Evolutionary conservation across 1,284 basidiomycete genomes (phyloP), one percentile per base, ranked within the genome.

Genomic region (Apiotrichum brassicae): DNA sequence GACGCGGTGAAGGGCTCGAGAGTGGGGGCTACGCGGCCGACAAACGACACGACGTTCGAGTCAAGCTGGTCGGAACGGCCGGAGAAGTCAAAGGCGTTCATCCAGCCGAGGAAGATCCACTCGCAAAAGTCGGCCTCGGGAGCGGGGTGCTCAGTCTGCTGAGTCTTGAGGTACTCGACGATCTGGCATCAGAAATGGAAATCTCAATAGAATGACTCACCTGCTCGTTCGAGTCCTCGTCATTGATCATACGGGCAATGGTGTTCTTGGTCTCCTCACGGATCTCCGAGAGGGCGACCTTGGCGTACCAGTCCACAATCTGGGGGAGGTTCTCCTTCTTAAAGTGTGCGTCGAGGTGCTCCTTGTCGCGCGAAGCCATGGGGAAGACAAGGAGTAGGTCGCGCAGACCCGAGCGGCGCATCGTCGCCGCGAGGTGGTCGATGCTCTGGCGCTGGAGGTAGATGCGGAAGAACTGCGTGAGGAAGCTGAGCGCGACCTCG

Each of bases 301-400:
- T 92, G 48, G 82, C 82, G 79, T 87, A 93, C 87, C 88, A 94
- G 16, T 94, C 92, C 9, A 86, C 84, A 33, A 95, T 81, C 61
- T 83, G 82, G 24, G 82, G 73, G 24, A 95, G 77, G 25, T 81
- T 82, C 53, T 83, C 85, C 53, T 81, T 81, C 73, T 81, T 86
- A 79, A 97, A 95, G 70, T 92, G 84, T 19, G 85, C 83, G 58
- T 91, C 87, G 49, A 97, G 78, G 44, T 78, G 71, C 61, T 83
- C 82, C 61, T 80, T 76, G 54, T 84, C 81, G 54, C 88, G 83
- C 69, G 83, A 87, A 69, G 85, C 85, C 7, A 79, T 72, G 16
- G 91, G 90, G 79, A 97, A 93, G 76, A 95, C 92, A 14, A 79
- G 76, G 46, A 88, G 76, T 46, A 97, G 79, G 68, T 97, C 88